A percentile compares a stretch with the other conserved stretches of the same genome.
These are phyloP conservation scores for Hortiboletus campestris DNA, from an alignment of 768 basidiomycete species.

Conservation along the genomic window DNA sequence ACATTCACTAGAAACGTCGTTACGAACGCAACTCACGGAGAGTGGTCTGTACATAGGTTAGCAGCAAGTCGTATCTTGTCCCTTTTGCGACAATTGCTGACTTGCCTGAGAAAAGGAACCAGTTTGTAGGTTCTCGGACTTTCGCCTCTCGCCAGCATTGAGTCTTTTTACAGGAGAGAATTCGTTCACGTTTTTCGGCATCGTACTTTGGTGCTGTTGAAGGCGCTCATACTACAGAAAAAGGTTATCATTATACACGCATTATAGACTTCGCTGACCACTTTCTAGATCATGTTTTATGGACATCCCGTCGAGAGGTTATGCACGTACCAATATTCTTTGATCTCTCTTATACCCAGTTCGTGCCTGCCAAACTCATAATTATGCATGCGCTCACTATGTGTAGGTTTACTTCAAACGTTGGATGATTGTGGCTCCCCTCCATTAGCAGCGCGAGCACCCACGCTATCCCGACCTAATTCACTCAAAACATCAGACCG, in stretches of 20 bases:
- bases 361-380: neutral
- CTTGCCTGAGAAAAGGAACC: slow-evolving; percentile 49
- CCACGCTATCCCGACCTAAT: slow-evolving; percentile 67
- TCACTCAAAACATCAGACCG: slow-evolving; percentile 86
- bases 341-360: slow-evolving; percentile 93
- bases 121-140: slow-evolving; percentile 50
- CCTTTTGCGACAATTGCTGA: slow-evolving; percentile 4
- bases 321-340: slow-evolving; percentile 96
- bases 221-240: slow-evolving; percentile 91
- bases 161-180: slow-evolving; percentile 60
- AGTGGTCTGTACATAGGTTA: slow-evolving; percentile 93
- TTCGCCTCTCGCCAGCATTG: neutral
- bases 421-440: slow-evolving; percentile 93
- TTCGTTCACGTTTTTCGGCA: slow-evolving; percentile 93
- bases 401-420: slow-evolving; percentile 76
- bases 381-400: slow-evolving; percentile 4
- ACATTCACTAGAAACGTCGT: slow-evolving; percentile 66
- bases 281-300: slow-evolving; percentile 84
- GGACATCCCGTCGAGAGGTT: slow-evolving; percentile 95
- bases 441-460: slow-evolving; percentile 59
- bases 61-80: slow-evolving; percentile 18
- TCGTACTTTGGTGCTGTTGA: slow-evolving; percentile 88
- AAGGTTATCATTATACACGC: slow-evolving; percentile 49
- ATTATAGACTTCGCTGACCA: slow-evolving; percentile 8
- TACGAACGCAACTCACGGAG: slow-evolving; percentile 83